phyloP scores from a whole-genome alignment of 345 rosid genomes.

The Citrus glauca region DNA sequence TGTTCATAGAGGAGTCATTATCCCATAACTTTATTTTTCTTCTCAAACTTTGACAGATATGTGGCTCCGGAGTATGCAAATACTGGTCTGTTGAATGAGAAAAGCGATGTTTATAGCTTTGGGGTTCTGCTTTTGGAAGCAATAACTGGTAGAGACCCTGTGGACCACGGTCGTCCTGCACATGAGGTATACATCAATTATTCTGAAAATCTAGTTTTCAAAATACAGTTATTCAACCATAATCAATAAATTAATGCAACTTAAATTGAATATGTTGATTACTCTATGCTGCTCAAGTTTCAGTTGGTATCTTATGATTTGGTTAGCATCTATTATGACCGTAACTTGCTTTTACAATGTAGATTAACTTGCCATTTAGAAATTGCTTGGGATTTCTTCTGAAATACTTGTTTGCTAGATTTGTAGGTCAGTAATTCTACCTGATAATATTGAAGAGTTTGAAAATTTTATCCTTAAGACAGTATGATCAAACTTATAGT shows the following conservation, averaged over 20 bases:
- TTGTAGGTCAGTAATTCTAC: background rate
- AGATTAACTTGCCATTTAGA: background rate
- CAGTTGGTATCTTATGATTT: background rate
- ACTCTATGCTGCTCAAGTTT: background rate
- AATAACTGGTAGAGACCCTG: conserved; percentile 94
- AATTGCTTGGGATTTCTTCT: background rate
- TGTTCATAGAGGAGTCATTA: too few species aligned
- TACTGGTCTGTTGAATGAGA: conserved; percentile 94
- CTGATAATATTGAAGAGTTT: background rate
- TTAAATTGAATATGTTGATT: background rate
- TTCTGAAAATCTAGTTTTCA: background rate
- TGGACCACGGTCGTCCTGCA: conserved; percentile 86
- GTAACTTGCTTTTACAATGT: background rate
- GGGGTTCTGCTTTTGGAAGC: conserved; percentile 94
- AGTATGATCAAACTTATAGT: background rate
- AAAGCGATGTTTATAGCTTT: conserved; percentile 97
- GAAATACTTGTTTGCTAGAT: background rate
- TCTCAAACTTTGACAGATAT: conserved; percentile 44
- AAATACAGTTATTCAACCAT: background rate
- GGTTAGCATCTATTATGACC: background rate
- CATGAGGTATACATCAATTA: conserved; percentile 54
- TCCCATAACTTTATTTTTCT: background rate
- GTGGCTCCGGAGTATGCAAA: conserved; percentile 99
- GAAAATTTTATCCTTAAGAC: background rate
- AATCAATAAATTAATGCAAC: background rate